Base-by-base conservation (phyloP, 495 filamentous ascomycete species). In the Lichina pygmaea region DNA sequence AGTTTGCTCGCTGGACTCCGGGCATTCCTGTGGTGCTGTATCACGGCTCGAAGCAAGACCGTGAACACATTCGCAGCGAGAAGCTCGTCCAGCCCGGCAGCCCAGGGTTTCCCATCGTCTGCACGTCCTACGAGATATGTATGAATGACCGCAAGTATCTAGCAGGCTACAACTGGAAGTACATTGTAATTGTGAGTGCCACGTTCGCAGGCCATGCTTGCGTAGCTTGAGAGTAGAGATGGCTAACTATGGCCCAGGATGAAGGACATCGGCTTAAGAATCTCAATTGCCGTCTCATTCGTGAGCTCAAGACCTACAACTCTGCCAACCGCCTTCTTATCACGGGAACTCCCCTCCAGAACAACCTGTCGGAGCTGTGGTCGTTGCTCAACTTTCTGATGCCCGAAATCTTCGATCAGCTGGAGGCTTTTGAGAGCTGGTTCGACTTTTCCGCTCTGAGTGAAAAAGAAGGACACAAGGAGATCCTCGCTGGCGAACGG, bases 181-280 rank as follows among this genome's bases (percentile, higher is more conserved):
- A 91, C 56, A 93, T 97, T 53, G 83, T 95, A 52, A 92, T 97
- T 55, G 77, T 80, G 63, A 57, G 75, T 65, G 15, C 33, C 24
- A 4, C 4, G 4, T 43, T 33, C 31, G 30, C 2, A 11, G 8
- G 17, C 39, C 12, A 43, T 40, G n/a, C 4, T 12, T 12, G 38
- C 16, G 39, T 34, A 13, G 42, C 40, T 7, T 44, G 24, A 45
- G 49, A 24, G 24, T 24, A 55, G 50, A 56, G 43, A 6, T 3
- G 34, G 40, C 44, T 48, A 6, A 48, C 49, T 53, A 38, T 32
- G 6, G 43, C 42, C 48, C 42, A 77, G 74, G 89, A 97, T 54
- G 89, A 97, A 62, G 89, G 89, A 2, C 89, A 97, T 56, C 81
- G 89, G 6, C 72, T 97, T 65, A 97, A 97, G 64, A 97, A 97